Base-by-base conservation (phyloP, 371 early-diverging fungal genomes). In the Haplosporangium sp. region DNA sequence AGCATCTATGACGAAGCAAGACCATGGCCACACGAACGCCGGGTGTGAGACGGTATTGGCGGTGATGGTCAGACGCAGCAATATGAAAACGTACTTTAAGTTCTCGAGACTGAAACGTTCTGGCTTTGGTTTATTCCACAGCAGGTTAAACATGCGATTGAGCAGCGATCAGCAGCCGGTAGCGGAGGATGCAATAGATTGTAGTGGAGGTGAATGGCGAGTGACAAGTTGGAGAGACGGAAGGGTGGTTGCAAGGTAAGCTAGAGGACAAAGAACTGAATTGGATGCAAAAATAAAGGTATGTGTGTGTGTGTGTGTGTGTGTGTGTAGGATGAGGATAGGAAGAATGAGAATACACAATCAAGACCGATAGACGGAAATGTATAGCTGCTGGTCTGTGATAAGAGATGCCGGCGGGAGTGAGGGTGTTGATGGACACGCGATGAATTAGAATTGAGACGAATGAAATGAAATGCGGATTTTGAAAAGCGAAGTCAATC, bases 61-160 rank as follows among this genome's bases (percentile, higher is more conserved):
- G 29, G 29, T 29, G 29, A 4, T 29, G 29, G 29, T 29, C 29
- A 29, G 29, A 4, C 29, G 4, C 4, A 29, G 4, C 29, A 29
- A 29, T 29, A 29, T 29, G 29, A 29, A 29, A 29, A 29, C 77
- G 47, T 77, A 77, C 79, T 72, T 77, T 63, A 77, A 55, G 65
- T 72, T 77, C 53, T 77, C 79, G 57, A 77, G 79, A 50, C 79
- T 77, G 69, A 77, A 77, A 37, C 79, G 72, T 48, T 77, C 79
- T 51, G 79, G 73, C 65, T 77, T 77, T 36, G 79, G 79, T 51
- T 72, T 77, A 53, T 67, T 67, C 79, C 79, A 77, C 59, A 72
- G 73, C 57, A 77, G 68, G 68, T 68, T 77, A 69, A 77, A 68
- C 79, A 77, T 77, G 61, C 55, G 53, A 48, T 23, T 18, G 36